phyloP scores from a whole-genome alignment of 257 asterid genomes.

The Sherardia arvensis region DNA sequence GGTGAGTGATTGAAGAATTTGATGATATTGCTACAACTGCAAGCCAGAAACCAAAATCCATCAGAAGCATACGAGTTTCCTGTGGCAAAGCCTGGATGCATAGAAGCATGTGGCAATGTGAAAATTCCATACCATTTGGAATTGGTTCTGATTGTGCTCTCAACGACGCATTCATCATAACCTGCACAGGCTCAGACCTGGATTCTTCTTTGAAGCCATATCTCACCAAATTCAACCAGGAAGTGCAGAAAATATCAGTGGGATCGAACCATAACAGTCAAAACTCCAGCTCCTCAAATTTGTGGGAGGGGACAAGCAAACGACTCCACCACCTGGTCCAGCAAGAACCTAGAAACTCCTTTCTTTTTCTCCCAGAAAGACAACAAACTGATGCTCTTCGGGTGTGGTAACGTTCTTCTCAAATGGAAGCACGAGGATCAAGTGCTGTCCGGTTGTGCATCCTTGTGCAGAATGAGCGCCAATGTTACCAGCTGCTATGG shows the following conservation, averaged over 20 bases:
- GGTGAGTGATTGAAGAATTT: too few relatives aligned
- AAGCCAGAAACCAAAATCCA: too few relatives aligned
- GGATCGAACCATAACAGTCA: conserved; percentile 6
- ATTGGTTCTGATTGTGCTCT: conserved; percentile 15
- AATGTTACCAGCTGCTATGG: conserved; percentile 17
- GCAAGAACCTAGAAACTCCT: conserved; percentile 16
- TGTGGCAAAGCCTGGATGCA: conserved; percentile 3
- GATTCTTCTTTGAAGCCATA: conserved; percentile 6
- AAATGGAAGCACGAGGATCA: not conserved
- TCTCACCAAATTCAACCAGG: conserved; percentile 6
- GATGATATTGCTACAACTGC: too few relatives aligned
- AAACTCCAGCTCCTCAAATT: not conserved
- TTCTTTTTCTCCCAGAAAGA: conserved; percentile 1
- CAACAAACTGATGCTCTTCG: conserved; percentile 16
- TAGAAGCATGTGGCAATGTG: conserved; percentile 1
- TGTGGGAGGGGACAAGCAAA: not conserved
- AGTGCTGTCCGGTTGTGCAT: conserved; percentile 14
- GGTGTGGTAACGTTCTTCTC: conserved; percentile 20
- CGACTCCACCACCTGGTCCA: not conserved
- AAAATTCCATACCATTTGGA: conserved; percentile 18
- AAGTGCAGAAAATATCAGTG: conserved; percentile 4
- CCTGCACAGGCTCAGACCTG: not conserved
- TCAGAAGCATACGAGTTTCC: not conserved
- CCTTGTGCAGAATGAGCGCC: not conserved
- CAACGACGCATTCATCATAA: conserved; percentile 4